Base-by-base conservation (phyloP, 1,284 basidiomycete species). In the Quambalaria eucalypti region DNA sequence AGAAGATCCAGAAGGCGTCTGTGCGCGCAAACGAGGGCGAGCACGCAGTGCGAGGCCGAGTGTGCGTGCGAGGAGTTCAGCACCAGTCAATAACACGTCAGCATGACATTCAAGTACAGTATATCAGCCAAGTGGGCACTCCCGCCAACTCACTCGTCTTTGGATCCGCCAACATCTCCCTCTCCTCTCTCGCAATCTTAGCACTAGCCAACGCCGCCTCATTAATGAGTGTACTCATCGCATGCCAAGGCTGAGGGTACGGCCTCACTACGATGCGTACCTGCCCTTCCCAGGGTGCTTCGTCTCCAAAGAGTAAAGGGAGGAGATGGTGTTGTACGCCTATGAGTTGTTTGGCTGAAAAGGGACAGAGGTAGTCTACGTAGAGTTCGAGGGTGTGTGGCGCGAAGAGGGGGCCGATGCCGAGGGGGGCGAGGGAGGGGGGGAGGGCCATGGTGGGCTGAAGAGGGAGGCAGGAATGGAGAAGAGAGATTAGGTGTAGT, bases 361-460 rank as follows among this genome's bases (percentile, higher is more conserved):
- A 92, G 0, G 90, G 90, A 73, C 90, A 92, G 65, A 89, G 85
- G 71, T 87, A 88, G 77, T 91, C 89, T 25, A 80, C 75, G 75
- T 87, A 90, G 53, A 91, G 78, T 59, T 93, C 90, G 54, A 96
- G 81, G 1, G 87, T 88, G 71, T 95, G 88, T 0, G 85, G 84
- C 0, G 89, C 82, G 30, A 82, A 76, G 46, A 79, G 76, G 23
- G 74, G 76, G 31, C 91, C 92, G 63, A 92, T 80, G 48, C 86
- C 78, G 48, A 89, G 81, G 51, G 87, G 84, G 26, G 81, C 78
- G 52, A 93, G 83, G 48, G 83, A 82, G 4, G 87, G 87, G 78
- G 86, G 87, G 48, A 93, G 81, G 52, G 90, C 85, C 90, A 93
- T 93, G 48, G 21, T 50, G 47, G 50, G 16, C 12, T 40, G 31